These are phyloP conservation scores for Colletotrichum sidae DNA, from an alignment of 2,329 filamentous ascomycete genomes.

Conservation along the genomic window DNA sequence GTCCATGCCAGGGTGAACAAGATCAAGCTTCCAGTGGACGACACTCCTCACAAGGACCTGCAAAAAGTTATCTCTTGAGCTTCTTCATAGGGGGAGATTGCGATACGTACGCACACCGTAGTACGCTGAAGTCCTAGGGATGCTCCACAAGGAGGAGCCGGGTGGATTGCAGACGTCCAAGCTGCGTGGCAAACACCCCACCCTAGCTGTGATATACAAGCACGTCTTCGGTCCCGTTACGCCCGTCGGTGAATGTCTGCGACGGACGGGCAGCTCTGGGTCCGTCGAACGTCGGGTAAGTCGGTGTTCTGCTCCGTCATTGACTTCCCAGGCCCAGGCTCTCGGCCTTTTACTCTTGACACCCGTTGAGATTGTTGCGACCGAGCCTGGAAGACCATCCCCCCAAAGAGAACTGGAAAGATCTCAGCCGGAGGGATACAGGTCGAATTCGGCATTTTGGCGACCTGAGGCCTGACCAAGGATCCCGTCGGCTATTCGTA, in stretches of 20 bases:
- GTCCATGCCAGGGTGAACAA: background rate
- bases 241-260: conserved; percentile 32
- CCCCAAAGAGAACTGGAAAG: too few species aligned
- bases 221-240: conserved; percentile 26
- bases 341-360: background rate
- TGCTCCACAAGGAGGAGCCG: conserved; percentile 25
- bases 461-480: too few species aligned
- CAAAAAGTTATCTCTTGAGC: background rate
- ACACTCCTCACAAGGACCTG: background rate
- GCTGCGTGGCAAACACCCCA: conserved; percentile 20
- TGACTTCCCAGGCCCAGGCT: conserved; percentile 1
- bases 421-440: too few species aligned
- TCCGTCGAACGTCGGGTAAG: conserved; percentile 22
- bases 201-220: conserved; percentile 19
- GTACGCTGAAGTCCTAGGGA: conserved; percentile 1
- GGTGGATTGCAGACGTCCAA: conserved; percentile 25
- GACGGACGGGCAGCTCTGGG: conserved; percentile 14
- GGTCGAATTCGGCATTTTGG: too few species aligned
- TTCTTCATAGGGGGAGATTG: conserved; percentile 17
- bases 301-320: conserved; percentile 33
- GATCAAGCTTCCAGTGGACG: background rate
- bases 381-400: too few species aligned
- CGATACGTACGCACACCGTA: conserved; percentile 6
- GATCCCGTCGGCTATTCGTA: too few species aligned
- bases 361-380: background rate